Percentiles rank a stretch among this genome's conserved stretches.
Conservation (phyloP, 2,329 filamentous ascomycete genomes). For the Fusarium paranaense region DNA sequence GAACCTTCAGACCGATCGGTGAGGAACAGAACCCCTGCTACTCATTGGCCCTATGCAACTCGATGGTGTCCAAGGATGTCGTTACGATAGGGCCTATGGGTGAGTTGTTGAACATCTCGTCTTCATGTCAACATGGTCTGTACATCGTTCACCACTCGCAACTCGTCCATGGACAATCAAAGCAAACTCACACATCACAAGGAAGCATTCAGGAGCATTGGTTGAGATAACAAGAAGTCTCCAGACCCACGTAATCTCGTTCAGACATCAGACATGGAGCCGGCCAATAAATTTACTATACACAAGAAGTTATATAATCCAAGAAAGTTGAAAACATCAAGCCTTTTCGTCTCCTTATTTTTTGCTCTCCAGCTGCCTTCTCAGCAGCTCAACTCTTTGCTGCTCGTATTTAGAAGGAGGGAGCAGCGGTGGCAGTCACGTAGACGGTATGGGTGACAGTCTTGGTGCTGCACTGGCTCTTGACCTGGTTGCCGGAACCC, state of each 20-base stretch:
- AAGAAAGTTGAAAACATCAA: neutral
- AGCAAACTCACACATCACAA: neutral
- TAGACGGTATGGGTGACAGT: conserved; percentile 41
- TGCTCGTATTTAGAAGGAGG: neutral
- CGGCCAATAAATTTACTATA: conserved; percentile 16
- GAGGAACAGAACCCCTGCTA: neutral
- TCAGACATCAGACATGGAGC: neutral
- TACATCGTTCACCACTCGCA: neutral
- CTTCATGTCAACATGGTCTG: neutral
- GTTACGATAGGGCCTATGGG: neutral
- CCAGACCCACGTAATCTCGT: conserved; percentile 9
- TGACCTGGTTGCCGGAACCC: conserved; percentile 7
- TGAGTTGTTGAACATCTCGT: neutral
- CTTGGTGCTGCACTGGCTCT: conserved; percentile 21
- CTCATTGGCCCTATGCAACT: neutral
- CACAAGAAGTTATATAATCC: conserved; percentile 16
- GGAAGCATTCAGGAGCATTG: neutral
- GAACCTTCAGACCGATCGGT: neutral
- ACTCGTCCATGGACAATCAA: neutral
- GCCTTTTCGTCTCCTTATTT: neutral
- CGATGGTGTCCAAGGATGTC: neutral
- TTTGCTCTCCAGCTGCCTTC: neutral
- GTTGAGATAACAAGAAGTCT: neutral
- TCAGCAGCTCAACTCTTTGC: neutral
- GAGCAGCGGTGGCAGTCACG: conserved; percentile 34